Evolutionary conservation across 2,329 filamentous ascomycete species (phyloP).

Genomic region (Penicillium thymicola): DNA sequence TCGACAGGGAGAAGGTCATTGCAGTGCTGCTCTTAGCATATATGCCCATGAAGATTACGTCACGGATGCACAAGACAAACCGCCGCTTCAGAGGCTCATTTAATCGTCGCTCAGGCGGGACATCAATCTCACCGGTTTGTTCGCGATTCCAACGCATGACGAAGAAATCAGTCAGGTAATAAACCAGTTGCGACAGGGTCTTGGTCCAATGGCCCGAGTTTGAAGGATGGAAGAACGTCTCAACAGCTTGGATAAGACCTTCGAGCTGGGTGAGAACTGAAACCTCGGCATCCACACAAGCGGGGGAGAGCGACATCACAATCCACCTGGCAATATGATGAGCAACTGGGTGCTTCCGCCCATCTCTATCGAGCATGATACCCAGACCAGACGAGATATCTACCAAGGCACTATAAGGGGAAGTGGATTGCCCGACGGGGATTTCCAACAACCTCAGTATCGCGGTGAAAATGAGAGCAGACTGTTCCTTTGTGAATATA

Average conservation of each 20-base stretch:
- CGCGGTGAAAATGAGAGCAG: constrained; percentile 87
- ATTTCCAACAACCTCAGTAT: constrained; percentile 88
- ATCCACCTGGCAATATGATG: constrained; percentile 94
- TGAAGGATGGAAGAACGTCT: constrained; percentile 98
- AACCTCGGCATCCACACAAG: constrained; percentile 70
- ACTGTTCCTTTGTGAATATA: constrained; percentile 89
- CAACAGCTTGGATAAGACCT: constrained; percentile 87
- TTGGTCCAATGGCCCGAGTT: constrained; percentile 92
- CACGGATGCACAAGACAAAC: constrained; percentile 83
- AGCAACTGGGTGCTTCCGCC: constrained; percentile 84
- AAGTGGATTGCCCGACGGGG: constrained; percentile 91
- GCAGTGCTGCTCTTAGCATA: constrained; percentile 93
- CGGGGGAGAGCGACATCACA: constrained; percentile 85
- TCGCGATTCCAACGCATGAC: constrained; percentile 97
- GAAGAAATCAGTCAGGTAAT: constrained; percentile 92
- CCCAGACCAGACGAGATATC: constrained; percentile 81
- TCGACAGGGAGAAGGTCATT: constrained; percentile 86
- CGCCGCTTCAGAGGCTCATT: constrained; percentile 77
- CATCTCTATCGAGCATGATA: constrained; percentile 84
- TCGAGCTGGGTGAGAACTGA: constrained; percentile 84
- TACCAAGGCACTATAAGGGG: constrained; percentile 76
- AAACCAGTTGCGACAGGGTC: constrained; percentile 82
- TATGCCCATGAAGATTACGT: constrained; percentile 97
- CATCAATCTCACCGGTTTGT: constrained; percentile 84
- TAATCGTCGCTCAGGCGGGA: constrained; percentile 74